Evolutionary conservation across 1,284 basidiomycete species (phyloP).

Genomic region (Termitomyces sp.): DNA sequence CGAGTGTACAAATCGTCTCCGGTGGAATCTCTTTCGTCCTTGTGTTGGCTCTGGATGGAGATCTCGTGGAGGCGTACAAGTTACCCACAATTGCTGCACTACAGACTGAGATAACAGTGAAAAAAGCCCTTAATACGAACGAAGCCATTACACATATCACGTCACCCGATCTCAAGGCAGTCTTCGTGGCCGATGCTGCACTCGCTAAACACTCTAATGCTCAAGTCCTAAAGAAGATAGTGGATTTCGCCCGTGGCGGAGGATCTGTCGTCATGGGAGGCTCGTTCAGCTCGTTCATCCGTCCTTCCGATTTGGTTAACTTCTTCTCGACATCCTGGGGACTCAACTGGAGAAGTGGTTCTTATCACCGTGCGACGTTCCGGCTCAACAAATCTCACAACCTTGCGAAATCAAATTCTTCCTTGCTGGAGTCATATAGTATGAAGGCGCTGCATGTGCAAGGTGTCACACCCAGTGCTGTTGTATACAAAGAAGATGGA

Average conservation of each 20-base stretch:
- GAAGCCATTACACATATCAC: slow-evolving; percentile 7
- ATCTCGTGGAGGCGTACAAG: slow-evolving; percentile 15
- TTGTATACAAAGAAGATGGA: slow-evolving; percentile 24
- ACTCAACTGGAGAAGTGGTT: slow-evolving; percentile 30
- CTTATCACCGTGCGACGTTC: slow-evolving; percentile 30
- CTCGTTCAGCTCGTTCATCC: slow-evolving; percentile 26
- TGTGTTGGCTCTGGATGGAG: slow-evolving; percentile 23
- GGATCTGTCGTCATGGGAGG: slow-evolving; percentile 31
- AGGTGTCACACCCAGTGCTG: slow-evolving; percentile 19
- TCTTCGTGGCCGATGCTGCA: slow-evolving; percentile 29
- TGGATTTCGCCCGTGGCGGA: slow-evolving; percentile 28
- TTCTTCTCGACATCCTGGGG: slow-evolving; percentile 27
- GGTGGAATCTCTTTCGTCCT: slow-evolving; percentile 19
- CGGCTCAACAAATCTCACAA: slow-evolving; percentile 23
- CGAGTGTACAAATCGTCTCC: not conserved
- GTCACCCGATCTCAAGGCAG: slow-evolving; percentile 16
- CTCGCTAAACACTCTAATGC: slow-evolving; percentile 20
- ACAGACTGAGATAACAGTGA: slow-evolving; percentile 15
- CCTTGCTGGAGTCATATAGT: slow-evolving; percentile 25
- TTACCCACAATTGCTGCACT: slow-evolving; percentile 22
- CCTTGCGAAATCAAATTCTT: slow-evolving; percentile 20
- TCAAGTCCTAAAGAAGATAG: slow-evolving; percentile 22
- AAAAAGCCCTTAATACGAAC: slow-evolving; percentile 10
- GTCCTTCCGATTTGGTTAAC: slow-evolving; percentile 17
- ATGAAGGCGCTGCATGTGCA: slow-evolving; percentile 32